Conservation (phyloP, 495 filamentous ascomycete species). For the Podospora appendiculata region DNA sequence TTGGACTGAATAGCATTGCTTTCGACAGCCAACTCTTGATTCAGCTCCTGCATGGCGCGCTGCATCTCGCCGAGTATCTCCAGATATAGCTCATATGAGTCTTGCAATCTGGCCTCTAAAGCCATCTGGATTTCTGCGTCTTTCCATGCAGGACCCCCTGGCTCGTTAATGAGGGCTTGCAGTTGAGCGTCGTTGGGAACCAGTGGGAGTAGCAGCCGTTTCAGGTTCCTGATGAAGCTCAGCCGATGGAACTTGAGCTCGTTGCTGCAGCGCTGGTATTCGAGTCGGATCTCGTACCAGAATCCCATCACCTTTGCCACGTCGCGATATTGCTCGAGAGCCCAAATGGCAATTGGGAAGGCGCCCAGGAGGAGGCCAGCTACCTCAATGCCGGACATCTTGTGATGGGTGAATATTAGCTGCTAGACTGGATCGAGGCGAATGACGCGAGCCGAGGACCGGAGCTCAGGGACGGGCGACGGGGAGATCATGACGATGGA, state of each 20-base stretch:
- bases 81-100: conserved; percentile 9
- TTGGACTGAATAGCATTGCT: not conserved
- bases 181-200: not conserved
- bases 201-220: not conserved
- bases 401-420: too few relatives aligned
- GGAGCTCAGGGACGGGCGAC: not conserved
- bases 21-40: not conserved
- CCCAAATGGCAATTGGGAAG: conserved; percentile 31
- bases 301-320: conserved; percentile 12
- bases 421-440: too few relatives aligned
- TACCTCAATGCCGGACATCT: conserved; percentile 36
- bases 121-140: not conserved
- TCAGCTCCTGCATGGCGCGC: not conserved
- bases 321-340: conserved; percentile 24
- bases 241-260: not conserved
- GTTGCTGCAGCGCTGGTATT: not conserved
- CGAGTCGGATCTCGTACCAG: conserved; percentile 1
- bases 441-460: too few relatives aligned
- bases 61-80: conserved; percentile 2
- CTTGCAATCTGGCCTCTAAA: conserved; percentile 2
- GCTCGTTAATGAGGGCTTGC: conserved; percentile 1
- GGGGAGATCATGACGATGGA: too few relatives aligned
- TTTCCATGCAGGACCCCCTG: conserved; percentile 7
- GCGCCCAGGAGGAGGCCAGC: conserved; percentile 30
- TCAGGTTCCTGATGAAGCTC: not conserved